Evolutionary conservation across 1,284 basidiomycete genomes (phyloP).

Genomic region (Apiotrichum gamsii): DNA sequence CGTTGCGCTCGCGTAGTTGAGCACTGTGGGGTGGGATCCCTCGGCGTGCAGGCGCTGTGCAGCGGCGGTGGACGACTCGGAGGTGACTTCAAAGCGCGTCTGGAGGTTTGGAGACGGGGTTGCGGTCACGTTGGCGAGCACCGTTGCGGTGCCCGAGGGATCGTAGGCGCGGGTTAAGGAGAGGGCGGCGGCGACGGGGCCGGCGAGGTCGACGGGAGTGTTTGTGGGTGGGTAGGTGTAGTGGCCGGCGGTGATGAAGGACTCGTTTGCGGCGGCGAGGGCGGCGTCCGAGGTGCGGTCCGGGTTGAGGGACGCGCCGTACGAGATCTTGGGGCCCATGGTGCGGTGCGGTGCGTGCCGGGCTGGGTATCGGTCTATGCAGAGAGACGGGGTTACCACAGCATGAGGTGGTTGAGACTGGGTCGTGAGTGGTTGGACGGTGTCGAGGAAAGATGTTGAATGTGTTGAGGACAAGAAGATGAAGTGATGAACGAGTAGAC

Average conservation of each 20-base stretch:
- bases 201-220: conserved; percentile 7
- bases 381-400: too few relatives aligned
- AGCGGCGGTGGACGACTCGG: conserved; percentile 10
- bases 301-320: too few relatives aligned
- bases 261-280: conserved; percentile 9
- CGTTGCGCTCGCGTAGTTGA: conserved; percentile 17
- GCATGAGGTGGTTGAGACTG: too few relatives aligned
- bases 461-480: too few relatives aligned
- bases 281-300: conserved; percentile 1
- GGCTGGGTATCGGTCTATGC: too few relatives aligned
- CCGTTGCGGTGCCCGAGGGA: not conserved
- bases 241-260: conserved; percentile 2
- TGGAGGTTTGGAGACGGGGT: not conserved
- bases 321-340: too few relatives aligned
- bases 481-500: too few relatives aligned
- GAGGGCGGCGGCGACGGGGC: not conserved
- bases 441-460: too few relatives aligned
- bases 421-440: too few relatives aligned
- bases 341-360: too few relatives aligned
- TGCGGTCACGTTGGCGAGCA: not conserved
- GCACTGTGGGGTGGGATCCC: conserved; percentile 1
- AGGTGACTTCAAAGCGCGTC: conserved; percentile 3
- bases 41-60: conserved; percentile 6
- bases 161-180: conserved; percentile 1
- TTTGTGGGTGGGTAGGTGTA: not conserved